A percentile compares a stretch with the other conserved stretches of the same genome.
Evolutionary conservation across 192 early-diverging fungal genomes (phyloP).

Genomic region (Linderina pennispora): DNA sequence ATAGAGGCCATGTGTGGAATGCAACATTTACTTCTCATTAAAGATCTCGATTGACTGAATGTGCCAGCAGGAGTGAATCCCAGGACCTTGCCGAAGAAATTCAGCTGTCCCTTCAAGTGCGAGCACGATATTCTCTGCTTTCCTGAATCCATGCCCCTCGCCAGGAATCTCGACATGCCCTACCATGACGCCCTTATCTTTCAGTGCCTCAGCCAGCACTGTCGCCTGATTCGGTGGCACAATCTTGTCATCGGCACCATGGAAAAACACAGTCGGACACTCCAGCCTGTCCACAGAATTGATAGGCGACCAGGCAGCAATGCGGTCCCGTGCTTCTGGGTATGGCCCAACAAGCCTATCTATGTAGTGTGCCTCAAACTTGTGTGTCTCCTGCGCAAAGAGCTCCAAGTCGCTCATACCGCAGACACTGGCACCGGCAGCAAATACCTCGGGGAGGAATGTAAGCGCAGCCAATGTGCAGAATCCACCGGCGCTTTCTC

Average conservation of each 20-base stretch:
- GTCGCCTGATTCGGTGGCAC: conserved; percentile 73
- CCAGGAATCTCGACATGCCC: conserved; percentile 58
- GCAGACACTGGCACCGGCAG: conserved; percentile 61
- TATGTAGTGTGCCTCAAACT: conserved; percentile 67
- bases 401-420: conserved; percentile 67
- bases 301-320: conserved; percentile 59
- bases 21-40: too few relatives aligned
- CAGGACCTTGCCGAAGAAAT: conserved; percentile 64
- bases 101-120: conserved; percentile 57
- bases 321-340: conserved; percentile 49
- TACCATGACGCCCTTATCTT: conserved; percentile 51
- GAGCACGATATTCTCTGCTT: conserved; percentile 58
- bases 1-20: too few relatives aligned
- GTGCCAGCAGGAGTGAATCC: conserved; percentile 51
- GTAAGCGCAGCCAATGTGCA: conserved; percentile 58
- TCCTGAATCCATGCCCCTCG: conserved; percentile 66
- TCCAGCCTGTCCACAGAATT: conserved; percentile 52
- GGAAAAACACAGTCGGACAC: conserved; percentile 65
- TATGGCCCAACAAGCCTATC: conserved; percentile 58
- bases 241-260: conserved; percentile 66
- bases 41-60: conserved; percentile 28
- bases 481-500: conserved; percentile 65
- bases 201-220: conserved; percentile 61
- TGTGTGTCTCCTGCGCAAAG: conserved; percentile 67
- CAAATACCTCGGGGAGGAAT: conserved; percentile 66